Conservation (phyloP, 2,329 filamentous ascomycete species). For the Rasamsonia emersonii region DNA sequence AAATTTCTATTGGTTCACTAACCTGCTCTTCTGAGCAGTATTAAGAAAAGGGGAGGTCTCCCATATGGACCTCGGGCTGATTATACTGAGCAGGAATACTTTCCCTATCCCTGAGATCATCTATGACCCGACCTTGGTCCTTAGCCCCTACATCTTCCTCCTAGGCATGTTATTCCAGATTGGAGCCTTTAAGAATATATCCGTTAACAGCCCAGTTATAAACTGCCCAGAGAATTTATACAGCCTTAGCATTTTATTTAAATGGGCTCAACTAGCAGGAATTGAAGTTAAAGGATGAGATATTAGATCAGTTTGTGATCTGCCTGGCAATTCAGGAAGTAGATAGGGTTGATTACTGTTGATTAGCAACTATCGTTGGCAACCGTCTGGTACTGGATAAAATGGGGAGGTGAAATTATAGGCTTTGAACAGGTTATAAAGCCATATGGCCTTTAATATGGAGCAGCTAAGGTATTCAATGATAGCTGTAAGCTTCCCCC, state of each 20-base stretch:
- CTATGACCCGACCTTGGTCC: constrained; percentile 22
- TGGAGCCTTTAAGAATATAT: constrained; percentile 21
- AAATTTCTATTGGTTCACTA: no score
- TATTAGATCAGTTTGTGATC: constrained; percentile 25
- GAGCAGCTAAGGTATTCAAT: constrained; percentile 29
- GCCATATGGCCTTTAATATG: constrained; percentile 28
- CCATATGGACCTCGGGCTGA: not conserved
- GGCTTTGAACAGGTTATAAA: constrained; percentile 23
- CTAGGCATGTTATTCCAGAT: constrained; percentile 25
- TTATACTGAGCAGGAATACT: constrained; percentile 14
- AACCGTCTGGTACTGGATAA: constrained; percentile 20
- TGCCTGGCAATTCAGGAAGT: constrained; percentile 16
- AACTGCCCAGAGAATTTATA: constrained; percentile 26
- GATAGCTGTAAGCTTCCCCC: constrained; percentile 29
- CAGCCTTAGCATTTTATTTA: constrained; percentile 23
- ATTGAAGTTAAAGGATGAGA: constrained; percentile 23
- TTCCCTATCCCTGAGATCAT: constrained; percentile 25
- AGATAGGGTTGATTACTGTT: constrained; percentile 18
- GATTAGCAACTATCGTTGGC: constrained; percentile 16
- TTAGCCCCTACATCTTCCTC: constrained; percentile 23
- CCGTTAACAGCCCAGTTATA: constrained; percentile 16
- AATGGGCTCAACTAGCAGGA: constrained; percentile 22
- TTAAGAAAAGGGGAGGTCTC: no score
- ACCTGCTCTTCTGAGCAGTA: no score
- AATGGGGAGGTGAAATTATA: constrained; percentile 22